These are phyloP conservation scores for Podospora tetraspora DNA, from an alignment of 495 filamentous ascomycete species.

Conservation along the genomic window DNA sequence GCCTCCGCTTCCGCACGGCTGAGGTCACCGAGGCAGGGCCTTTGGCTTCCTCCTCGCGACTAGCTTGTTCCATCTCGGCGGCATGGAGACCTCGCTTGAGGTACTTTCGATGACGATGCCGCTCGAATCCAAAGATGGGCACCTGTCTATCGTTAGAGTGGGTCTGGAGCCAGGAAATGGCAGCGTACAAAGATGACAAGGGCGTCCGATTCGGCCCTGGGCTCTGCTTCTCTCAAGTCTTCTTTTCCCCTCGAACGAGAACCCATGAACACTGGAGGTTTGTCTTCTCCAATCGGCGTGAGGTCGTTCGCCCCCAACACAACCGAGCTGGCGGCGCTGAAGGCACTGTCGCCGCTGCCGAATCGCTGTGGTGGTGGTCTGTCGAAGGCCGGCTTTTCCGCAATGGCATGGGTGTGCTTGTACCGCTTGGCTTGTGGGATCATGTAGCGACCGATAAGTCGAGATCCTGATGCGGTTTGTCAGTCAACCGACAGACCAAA, in stretches of 20 bases:
- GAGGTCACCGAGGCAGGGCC: not conserved
- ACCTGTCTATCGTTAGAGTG: constrained; percentile 5
- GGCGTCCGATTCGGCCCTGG: constrained; percentile 6
- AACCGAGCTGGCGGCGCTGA: constrained; percentile 5
- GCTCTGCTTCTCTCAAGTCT: not conserved
- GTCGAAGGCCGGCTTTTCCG: not conserved
- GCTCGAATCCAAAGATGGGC: constrained; percentile 18
- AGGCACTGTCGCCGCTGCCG: constrained; percentile 7
- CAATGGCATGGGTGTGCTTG: constrained; percentile 9
- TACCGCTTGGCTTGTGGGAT: constrained; percentile 16
- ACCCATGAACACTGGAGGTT: not conserved
- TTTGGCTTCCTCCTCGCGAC: not conserved
- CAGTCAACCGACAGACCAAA: no score
- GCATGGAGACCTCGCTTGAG: constrained; percentile 10
- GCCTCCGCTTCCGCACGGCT: not conserved
- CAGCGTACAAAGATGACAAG: constrained; percentile 15
- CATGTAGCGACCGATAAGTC: constrained; percentile 20
- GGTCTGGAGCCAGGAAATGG: not conserved
- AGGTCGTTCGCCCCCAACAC: constrained; percentile 8
- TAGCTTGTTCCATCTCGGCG: constrained; percentile 10
- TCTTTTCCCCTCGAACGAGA: not conserved
- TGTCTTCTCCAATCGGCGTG: constrained; percentile 4
- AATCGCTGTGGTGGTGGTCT: constrained; percentile 2
- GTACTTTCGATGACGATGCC: constrained; percentile 17
- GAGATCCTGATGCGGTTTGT: constrained; percentile 1